Evolutionary conservation across 2,329 filamentous ascomycete species (phyloP).

Genomic region (Xylariaceae sp.): DNA sequence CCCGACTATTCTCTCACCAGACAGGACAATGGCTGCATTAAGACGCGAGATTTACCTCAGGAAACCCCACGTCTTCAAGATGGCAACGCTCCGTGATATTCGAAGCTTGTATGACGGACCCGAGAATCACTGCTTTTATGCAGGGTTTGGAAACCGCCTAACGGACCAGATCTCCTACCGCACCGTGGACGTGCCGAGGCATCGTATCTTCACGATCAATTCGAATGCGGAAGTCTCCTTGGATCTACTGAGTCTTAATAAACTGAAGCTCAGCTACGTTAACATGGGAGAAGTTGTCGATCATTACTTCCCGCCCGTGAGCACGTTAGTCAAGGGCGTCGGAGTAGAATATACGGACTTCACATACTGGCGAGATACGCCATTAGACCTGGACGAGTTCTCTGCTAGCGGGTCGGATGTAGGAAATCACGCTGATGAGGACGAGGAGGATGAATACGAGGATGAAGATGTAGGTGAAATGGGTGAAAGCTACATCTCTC

Average conservation of each 20-base stretch:
- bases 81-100: constrained; percentile 95
- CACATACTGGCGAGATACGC: constrained; percentile 86
- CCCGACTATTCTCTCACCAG: constrained; percentile 90
- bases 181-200: constrained; percentile 90
- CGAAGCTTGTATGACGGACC: constrained; percentile 72
- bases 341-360: constrained; percentile 97
- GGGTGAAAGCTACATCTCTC: constrained; percentile 43
- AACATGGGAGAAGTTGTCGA: constrained; percentile 97
- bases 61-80: constrained; percentile 98
- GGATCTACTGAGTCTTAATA: constrained; percentile 84
- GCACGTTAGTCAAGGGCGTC: constrained; percentile 78
- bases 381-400: constrained; percentile 82
- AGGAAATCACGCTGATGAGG: constrained; percentile 39
- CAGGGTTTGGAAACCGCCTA: constrained; percentile 92
- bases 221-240: constrained; percentile 93
- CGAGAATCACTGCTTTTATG: constrained; percentile 82
- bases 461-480: constrained; percentile 44
- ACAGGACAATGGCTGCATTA: constrained; percentile 89
- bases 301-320: constrained; percentile 94
- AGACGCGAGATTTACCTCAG: constrained; percentile 89
- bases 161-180: constrained; percentile 96
- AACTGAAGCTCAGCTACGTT: constrained; percentile 93
- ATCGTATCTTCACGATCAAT: constrained; percentile 97
- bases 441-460: constrained; percentile 41
- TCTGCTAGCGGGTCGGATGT: constrained; percentile 63